A percentile compares a stretch with the other conserved stretches of the same genome.
These are phyloP conservation scores for Diaporthe humulicola DNA, from an alignment of 2,329 filamentous ascomycete genomes.

Conservation along the genomic window DNA sequence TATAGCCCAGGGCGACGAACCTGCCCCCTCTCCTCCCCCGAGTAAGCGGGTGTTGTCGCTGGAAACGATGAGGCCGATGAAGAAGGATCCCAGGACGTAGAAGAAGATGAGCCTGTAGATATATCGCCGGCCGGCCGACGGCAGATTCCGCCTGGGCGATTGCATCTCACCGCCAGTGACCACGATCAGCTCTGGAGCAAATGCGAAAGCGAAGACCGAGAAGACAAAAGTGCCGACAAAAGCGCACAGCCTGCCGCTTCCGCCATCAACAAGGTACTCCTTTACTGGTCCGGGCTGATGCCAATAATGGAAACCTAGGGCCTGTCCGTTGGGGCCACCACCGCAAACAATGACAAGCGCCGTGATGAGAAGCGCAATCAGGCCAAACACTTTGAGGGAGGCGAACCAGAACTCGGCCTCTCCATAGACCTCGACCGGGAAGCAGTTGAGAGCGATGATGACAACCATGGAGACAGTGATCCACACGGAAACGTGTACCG, in stretches of 20 bases:
- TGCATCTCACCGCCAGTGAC: slow-evolving; percentile 41
- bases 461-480: slow-evolving; percentile 42
- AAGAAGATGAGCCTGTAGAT: slow-evolving; percentile 50
- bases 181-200: slow-evolving; percentile 40
- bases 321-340: slow-evolving; percentile 19
- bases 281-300: slow-evolving; percentile 57
- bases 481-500: slow-evolving; percentile 41
- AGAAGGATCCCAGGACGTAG: slow-evolving; percentile 47
- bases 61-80: slow-evolving; percentile 49
- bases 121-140: slow-evolving; percentile 42
- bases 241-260: slow-evolving; percentile 56
- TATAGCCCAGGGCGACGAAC: slow-evolving; percentile 61
- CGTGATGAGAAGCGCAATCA: slow-evolving; percentile 33
- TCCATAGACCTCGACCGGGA: slow-evolving; percentile 33
- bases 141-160: slow-evolving; percentile 40
- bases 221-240: slow-evolving; percentile 60
- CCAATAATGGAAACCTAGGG: slow-evolving; percentile 60
- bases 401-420: slow-evolving; percentile 39
- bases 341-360: slow-evolving; percentile 31
- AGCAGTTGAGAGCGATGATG: slow-evolving; percentile 40
- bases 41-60: slow-evolving; percentile 50
- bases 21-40: slow-evolving; percentile 48
- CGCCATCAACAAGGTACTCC: slow-evolving; percentile 54
- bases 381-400: slow-evolving; percentile 26
- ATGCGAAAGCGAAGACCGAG: slow-evolving; percentile 36